Evolutionary conservation across 768 basidiomycete species (phyloP).

Genomic region (Exidia glandulosa): DNA sequence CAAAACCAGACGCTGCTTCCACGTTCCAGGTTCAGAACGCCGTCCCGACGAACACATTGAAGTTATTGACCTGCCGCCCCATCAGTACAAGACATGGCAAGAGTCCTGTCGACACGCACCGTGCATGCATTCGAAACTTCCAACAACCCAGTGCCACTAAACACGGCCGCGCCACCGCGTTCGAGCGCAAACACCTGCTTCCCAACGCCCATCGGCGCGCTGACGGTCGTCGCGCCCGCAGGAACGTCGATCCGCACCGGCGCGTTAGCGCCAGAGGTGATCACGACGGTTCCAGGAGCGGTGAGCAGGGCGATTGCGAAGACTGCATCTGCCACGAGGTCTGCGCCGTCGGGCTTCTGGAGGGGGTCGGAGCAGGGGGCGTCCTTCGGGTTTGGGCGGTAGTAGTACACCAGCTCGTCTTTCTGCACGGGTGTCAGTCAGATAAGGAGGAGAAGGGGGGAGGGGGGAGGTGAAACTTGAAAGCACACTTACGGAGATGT

Average conservation of each 20-base stretch:
- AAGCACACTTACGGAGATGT: neutral
- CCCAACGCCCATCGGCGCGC: neutral
- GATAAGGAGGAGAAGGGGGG: neutral
- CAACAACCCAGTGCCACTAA: neutral
- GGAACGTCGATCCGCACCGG: neutral
- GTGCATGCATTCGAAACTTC: neutral
- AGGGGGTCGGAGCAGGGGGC: neutral
- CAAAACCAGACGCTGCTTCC: too few relatives aligned
- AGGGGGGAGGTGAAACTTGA: too few relatives aligned
- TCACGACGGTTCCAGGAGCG: neutral
- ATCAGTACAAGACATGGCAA: neutral
- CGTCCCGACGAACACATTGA: neutral
- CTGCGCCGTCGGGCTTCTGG: too few relatives aligned
- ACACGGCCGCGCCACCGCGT: neutral
- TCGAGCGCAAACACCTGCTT: neutral
- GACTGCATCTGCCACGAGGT: neutral
- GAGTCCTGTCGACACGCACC: neutral
- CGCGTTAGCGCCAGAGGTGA: neutral
- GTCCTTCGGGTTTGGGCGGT: neutral
- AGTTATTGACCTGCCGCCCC: neutral
- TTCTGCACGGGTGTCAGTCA: neutral
- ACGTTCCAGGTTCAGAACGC: too few relatives aligned
- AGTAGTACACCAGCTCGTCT: neutral
- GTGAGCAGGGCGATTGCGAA: neutral
- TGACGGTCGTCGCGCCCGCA: neutral